phyloP scores from a whole-genome alignment of 352 stramenopile genomes.

The Phytophthora ohioensis region DNA sequence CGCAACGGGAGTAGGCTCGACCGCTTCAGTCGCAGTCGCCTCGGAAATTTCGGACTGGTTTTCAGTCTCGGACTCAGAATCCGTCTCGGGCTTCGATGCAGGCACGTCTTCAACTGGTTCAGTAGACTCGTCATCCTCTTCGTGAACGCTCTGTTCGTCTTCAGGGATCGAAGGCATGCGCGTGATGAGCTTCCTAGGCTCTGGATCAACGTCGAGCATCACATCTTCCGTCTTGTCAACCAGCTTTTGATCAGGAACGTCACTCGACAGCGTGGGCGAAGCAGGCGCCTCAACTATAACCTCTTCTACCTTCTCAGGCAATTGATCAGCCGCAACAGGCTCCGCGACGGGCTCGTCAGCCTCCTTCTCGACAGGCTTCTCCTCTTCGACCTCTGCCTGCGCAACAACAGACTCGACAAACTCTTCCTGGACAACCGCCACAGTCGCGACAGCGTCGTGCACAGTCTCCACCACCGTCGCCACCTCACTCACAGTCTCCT shows the following conservation, averaged over 20 bases:
- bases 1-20: background rate
- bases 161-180: slow-evolving; percentile 24
- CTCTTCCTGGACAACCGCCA: slow-evolving; percentile 3
- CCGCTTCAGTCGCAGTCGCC: slow-evolving; percentile 14
- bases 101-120: background rate
- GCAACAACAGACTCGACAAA: slow-evolving; percentile 2
- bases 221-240: slow-evolving; percentile 8
- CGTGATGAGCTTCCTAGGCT: slow-evolving; percentile 13
- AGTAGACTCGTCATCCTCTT: background rate
- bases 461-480: slow-evolving; percentile 17
- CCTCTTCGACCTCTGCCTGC: slow-evolving; percentile 3
- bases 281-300: too few relatives aligned
- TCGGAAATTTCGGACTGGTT: slow-evolving; percentile 37
- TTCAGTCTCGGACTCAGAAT: slow-evolving; percentile 33
- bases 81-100: slow-evolving; percentile 11
- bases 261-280: background rate
- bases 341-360: slow-evolving; percentile 9
- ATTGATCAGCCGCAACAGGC: background rate
- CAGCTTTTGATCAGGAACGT: background rate
- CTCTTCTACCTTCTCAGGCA: too few relatives aligned
- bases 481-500: slow-evolving; percentile 4
- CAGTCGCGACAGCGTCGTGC: slow-evolving; percentile 15
- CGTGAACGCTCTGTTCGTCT: background rate
- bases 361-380: background rate
- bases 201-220: slow-evolving; percentile 9